A percentile compares a stretch with the other conserved stretches of the same genome.
phyloP scores from a whole-genome alignment of 805 yeast species.

The Pichia cephalocereana region DNA sequence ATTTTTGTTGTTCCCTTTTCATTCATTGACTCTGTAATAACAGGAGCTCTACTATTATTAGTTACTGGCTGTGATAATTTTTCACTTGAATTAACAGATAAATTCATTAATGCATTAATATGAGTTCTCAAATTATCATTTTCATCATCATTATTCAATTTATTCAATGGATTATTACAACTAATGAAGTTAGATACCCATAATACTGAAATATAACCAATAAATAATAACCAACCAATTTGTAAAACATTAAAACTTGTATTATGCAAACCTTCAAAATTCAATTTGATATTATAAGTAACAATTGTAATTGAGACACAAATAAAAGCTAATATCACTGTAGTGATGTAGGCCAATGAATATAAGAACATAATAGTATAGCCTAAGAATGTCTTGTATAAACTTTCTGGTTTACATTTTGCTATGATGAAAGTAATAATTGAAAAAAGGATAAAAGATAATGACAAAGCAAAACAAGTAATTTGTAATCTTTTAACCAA shows the following conservation, averaged over 20 bases:
- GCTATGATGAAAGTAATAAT: neutral
- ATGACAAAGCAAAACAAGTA: constrained; percentile 1
- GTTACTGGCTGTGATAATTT: neutral
- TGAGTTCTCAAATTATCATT: neutral
- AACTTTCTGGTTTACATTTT: neutral
- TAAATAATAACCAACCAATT: neutral
- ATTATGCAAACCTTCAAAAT: constrained; percentile 3
- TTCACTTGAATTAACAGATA: neutral
- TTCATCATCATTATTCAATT: neutral
- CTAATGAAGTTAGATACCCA: neutral
- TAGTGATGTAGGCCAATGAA: neutral
- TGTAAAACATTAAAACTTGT: constrained; percentile 1
- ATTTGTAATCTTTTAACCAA: constrained; percentile 3
- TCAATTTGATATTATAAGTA: constrained; percentile 1
- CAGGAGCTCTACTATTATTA: too few species aligned
- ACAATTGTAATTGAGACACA: neutral
- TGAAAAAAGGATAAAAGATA: neutral
- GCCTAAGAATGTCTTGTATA: neutral
- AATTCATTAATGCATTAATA: neutral
- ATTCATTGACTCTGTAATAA: neutral
- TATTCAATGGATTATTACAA: neutral
- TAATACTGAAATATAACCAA: neutral
- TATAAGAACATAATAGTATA: neutral
- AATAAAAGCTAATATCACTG: neutral
- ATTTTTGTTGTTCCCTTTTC: neutral